Base-by-base conservation (phyloP, 1,284 basidiomycete species). In the Phellinidium pouzarii region DNA sequence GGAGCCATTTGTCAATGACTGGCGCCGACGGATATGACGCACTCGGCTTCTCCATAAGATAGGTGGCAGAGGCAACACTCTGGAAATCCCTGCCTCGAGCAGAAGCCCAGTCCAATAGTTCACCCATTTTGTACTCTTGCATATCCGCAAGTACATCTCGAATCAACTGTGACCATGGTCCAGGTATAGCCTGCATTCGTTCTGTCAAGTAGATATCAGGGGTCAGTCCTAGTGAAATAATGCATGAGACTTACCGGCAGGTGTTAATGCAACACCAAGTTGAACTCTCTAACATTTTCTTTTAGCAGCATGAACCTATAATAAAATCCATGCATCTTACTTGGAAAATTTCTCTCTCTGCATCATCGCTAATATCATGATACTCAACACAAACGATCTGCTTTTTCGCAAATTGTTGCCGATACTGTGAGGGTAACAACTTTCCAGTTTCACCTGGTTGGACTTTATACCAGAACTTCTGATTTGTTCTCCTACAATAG, bases 261-360 rank as follows among this genome's bases (percentile, higher is more conserved):
- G 74, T 2, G 81, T 82, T 44, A 88, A 69, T 12, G 77, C 71
- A 70, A 87, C 78, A 36, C 85, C 85, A n/a, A 87, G 65, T 60
- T 88, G 86, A 5, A 88, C 85, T 27, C 86, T 71, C 60, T 60
- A 40, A 45, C 14, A 37, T 4, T 34, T 44, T 14, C 25, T 22
- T 4, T 41, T 17, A 45, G 36, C 12, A 23, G 9, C 14, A 11
- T 8, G 20, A 29, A 46, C 9, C 14, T 34, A 6, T 14, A n/a
- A 34, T 7, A 34, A n/a, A 22, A 5, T 4, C 17, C 26, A 29
- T 22, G 14, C 20, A 20, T 12, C 53, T 29, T 47, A 57, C 56
- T 38, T 87, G 82, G 64, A 88, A 88, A n/a, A 87, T 81, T 47
- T 88, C 85, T 43, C 83, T 77, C 61, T 87, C 83, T 34, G 79